Evolutionary conservation across 169 alveolate genomes (phyloP).

Genomic region (Eimeria acervulina): DNA sequence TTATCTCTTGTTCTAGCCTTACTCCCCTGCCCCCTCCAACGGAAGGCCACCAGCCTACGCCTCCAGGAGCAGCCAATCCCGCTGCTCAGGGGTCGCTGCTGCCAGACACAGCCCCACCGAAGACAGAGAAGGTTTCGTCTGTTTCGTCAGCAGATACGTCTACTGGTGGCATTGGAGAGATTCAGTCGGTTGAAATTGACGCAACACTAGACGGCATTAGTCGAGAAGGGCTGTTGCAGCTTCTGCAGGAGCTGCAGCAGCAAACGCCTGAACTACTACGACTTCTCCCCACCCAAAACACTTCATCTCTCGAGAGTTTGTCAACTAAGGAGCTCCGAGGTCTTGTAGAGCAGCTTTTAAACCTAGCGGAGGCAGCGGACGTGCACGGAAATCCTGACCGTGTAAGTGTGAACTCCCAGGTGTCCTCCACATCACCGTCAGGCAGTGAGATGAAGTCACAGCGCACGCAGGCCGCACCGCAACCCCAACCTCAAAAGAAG

Average conservation of each 20-base stretch:
- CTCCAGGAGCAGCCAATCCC: background rate
- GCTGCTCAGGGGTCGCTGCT: background rate
- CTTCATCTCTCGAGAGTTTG: background rate
- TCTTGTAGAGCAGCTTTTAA: conserved; percentile 18
- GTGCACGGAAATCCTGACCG: background rate
- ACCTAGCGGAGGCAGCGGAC: conserved; percentile 45
- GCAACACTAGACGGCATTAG: conserved; percentile 60
- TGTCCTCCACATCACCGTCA: background rate
- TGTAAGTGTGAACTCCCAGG: background rate
- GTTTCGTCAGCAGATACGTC: background rate
- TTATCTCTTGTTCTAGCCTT: background rate
- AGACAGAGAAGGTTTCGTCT: background rate
- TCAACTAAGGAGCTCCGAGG: conserved; percentile 44
- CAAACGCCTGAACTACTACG: background rate
- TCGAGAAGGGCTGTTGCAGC: conserved; percentile 51
- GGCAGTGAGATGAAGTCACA: background rate
- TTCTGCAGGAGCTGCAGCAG: conserved; percentile 16
- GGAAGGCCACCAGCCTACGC: background rate
- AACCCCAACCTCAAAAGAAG: background rate
- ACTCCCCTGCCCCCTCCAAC: background rate
- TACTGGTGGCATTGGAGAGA: background rate
- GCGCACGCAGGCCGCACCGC: background rate
- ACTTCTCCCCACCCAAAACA: background rate
- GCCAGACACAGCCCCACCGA: background rate
- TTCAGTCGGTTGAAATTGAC: conserved; percentile 32